These are phyloP conservation scores for Cenchrus fungigraminus DNA, from an alignment of 176 grass and related monocot genomes.

Conservation along the genomic window DNA sequence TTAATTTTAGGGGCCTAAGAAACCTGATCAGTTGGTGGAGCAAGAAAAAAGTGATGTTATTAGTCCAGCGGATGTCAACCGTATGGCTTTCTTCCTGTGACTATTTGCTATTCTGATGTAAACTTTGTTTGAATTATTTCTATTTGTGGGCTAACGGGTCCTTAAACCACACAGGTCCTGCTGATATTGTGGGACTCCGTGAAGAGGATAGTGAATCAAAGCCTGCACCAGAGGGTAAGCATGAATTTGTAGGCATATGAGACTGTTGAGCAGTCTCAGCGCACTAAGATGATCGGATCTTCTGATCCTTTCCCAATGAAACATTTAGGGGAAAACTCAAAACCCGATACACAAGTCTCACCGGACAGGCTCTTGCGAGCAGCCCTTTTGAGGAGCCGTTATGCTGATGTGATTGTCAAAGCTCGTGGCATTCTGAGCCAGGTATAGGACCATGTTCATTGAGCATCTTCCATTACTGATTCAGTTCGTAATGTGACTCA, in stretches of 20 bases:
- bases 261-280: constrained; percentile 41
- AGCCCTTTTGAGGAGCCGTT: constrained; percentile 78
- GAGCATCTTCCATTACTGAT: background rate
- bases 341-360: constrained; percentile 70
- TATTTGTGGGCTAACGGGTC: constrained; percentile 11
- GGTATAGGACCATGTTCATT: constrained; percentile 43
- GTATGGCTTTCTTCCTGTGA: constrained; percentile 32
- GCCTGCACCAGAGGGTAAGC: constrained; percentile 86
- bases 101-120: background rate
- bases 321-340: constrained; percentile 77
- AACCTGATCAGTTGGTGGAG: constrained; percentile 56
- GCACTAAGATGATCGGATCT: constrained; percentile 54
- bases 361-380: constrained; percentile 81
- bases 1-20: constrained; percentile 56
- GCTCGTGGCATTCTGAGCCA: constrained; percentile 78
- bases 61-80: constrained; percentile 55
- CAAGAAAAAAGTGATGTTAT: constrained; percentile 92
- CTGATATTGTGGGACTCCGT: constrained; percentile 42
- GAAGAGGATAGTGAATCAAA: constrained; percentile 66
- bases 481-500: background rate
- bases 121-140: constrained; percentile 1
- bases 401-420: constrained; percentile 89
- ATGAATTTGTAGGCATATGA: constrained; percentile 69
- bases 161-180: constrained; percentile 51
- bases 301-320: constrained; percentile 71